phyloP scores from a whole-genome alignment of 176 grass and related monocot genomes.

The Eremochloa ophiuroides region DNA sequence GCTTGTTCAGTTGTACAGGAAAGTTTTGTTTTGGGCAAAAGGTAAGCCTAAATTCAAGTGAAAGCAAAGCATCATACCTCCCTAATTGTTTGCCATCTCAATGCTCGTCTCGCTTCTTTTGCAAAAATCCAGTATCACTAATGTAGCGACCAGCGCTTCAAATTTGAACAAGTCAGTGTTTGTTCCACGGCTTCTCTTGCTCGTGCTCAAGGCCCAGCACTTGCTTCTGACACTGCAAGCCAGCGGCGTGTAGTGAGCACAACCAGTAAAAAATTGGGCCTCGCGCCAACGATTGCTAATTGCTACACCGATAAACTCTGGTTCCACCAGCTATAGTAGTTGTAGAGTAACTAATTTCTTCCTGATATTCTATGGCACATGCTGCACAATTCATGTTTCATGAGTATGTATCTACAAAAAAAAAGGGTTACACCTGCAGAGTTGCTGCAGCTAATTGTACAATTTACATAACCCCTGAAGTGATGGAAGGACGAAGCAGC shows the following conservation, averaged over 20 bases:
- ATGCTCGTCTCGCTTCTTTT: neutral
- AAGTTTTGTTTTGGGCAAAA: neutral
- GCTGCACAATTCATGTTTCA: conserved; percentile 20
- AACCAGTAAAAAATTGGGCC: neutral
- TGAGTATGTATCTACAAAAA: neutral
- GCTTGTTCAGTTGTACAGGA: neutral
- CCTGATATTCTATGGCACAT: neutral
- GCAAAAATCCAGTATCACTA: neutral
- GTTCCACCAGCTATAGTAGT: neutral
- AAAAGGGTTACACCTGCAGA: conserved; percentile 23
- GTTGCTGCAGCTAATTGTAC: conserved; percentile 19
- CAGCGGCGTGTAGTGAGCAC: neutral
- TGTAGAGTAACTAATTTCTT: neutral
- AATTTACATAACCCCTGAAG: conserved; percentile 15
- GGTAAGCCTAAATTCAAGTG: neutral
- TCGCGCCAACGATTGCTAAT: neutral
- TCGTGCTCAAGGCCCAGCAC: neutral
- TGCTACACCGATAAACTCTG: neutral
- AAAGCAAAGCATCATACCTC: neutral
- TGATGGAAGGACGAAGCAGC: neutral
- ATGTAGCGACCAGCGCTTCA: neutral
- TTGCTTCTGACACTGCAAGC: neutral
- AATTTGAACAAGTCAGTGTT: neutral
- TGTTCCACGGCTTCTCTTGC: neutral
- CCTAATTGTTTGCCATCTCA: neutral